These are phyloP conservation scores for Yamadazyma blattariae DNA, from an alignment of 1,139 yeast species.

Conservation along the genomic window DNA sequence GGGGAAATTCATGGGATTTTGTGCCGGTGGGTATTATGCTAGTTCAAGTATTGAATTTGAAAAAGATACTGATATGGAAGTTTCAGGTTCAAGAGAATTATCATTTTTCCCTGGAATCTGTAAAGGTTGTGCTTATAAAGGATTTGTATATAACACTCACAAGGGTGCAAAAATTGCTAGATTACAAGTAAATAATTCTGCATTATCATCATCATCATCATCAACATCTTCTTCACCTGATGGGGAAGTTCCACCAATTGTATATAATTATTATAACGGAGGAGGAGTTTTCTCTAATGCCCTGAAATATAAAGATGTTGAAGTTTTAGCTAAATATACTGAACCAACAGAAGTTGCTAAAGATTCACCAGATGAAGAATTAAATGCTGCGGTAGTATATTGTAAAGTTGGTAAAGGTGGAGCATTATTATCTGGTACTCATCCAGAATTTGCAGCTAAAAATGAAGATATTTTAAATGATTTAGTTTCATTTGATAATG, in stretches of 20 bases:
- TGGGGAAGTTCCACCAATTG: constrained; percentile 16
- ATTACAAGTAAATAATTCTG: constrained; percentile 26
- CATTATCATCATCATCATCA: no score
- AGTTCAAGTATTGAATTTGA: constrained; percentile 81
- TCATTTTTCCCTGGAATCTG: constrained; percentile 78
- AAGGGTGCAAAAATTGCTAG: constrained; percentile 65
- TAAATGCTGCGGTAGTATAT: constrained; percentile 71
- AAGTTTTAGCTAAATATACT: constrained; percentile 67
- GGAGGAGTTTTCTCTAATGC: constrained; percentile 87
- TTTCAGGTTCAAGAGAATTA: constrained; percentile 80
- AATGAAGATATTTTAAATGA: constrained; percentile 9
- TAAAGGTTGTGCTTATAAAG: constrained; percentile 77
- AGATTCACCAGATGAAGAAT: constrained; percentile 23
- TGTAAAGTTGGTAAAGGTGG: constrained; percentile 72
- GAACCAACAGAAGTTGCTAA: constrained; percentile 34
- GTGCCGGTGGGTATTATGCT: constrained; percentile 96
- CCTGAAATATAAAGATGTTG: constrained; percentile 52
- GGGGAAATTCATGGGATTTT: constrained; percentile 80
- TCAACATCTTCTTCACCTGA: no score
- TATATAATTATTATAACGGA: constrained; percentile 69
- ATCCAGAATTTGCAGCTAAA: constrained; percentile 78
- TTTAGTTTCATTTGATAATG: constrained; percentile 31
- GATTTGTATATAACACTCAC: constrained; percentile 77
- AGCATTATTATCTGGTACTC: constrained; percentile 81
- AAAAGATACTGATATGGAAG: constrained; percentile 74